Conservation (phyloP, 2,329 filamentous ascomycete genomes). For the Phaeosphaeriaceae sp. region DNA sequence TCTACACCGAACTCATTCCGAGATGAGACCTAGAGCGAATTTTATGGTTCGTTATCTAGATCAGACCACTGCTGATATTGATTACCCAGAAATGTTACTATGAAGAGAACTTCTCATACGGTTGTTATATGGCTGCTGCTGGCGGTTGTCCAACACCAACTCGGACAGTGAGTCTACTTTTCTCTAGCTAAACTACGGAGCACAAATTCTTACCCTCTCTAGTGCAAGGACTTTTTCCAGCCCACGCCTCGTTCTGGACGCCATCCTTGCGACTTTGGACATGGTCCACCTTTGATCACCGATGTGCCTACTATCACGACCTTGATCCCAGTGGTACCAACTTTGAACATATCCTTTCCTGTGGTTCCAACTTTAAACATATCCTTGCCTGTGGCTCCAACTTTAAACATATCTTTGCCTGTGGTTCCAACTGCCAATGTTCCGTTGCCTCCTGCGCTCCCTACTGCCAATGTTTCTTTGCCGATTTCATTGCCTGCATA, state of each 20-base stretch:
- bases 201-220: neutral
- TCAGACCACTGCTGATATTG: conserved; percentile 8
- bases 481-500: neutral
- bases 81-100: conserved; percentile 33
- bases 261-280: conserved; percentile 36
- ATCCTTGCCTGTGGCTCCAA: conserved; percentile 4
- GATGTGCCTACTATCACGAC: neutral
- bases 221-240: conserved; percentile 32
- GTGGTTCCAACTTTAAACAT: neutral
- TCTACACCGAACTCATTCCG: no score
- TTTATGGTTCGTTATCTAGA: neutral
- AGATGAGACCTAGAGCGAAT: no score
- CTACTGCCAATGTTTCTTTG: conserved; percentile 7
- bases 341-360: neutral
- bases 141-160: conserved; percentile 38
- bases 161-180: conserved; percentile 23
- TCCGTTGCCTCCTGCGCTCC: conserved; percentile 1
- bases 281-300: conserved; percentile 11
- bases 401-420: conserved; percentile 5
- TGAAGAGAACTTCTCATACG: conserved; percentile 37
- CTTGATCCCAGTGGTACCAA: neutral
- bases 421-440: neutral
- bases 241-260: conserved; percentile 32
- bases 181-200: neutral
- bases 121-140: conserved; percentile 36